Base-by-base conservation (phyloP, 2,329 filamentous ascomycete genomes). In the Gnomoniopsis sp. region DNA sequence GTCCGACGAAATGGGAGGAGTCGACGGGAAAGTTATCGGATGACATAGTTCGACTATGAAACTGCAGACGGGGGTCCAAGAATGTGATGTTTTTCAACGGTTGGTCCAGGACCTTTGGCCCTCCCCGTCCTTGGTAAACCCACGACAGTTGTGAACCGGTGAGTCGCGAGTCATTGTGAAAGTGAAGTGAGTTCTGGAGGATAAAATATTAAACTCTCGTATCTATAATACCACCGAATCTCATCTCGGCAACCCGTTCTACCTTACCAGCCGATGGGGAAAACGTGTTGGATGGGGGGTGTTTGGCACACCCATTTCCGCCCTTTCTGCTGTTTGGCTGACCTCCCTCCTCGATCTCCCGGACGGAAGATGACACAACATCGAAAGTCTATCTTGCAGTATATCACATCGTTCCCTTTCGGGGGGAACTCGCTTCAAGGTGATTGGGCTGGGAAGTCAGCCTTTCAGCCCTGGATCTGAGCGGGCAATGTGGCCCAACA, bases 331-430 rank as follows among this genome's bases (percentile, higher is more conserved):
- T 15, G 38, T 30, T n/a, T 30, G 26, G 26, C 8, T 30, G 38
- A 15, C 38, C n/a, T n/a, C n/a, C n/a, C n/a, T n/a, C n/a, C n/a
- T 41, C 17, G 17, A 47, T 47, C 19, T 11, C 11, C 22, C 21
- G 21, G 6, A 14, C 46, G 11, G 7, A 48, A 44, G 22, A 34
- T 34, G 51, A 46, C 51, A 44, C 23, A 7, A 19, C 23, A 34
- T 44, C 51, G 17, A 43, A 53, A 47, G 41, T 44, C 23, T 34
- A 53, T 53, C 51, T 53, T 46, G 41, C 49, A 43, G 36, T 11
- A 26, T 15, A 14, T 22, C 23, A 26, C 21, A 19, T 52, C 49
- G 23, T 21, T 14, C 34, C 14, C n/a, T 14, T 15, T 15, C n/a
- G n/a, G n/a, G 48, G 33, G 19, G 22, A 34, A 53, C 21, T 53